Base-by-base conservation (phyloP, 2,329 filamentous ascomycete genomes). In the Penicillium hesseltinei region DNA sequence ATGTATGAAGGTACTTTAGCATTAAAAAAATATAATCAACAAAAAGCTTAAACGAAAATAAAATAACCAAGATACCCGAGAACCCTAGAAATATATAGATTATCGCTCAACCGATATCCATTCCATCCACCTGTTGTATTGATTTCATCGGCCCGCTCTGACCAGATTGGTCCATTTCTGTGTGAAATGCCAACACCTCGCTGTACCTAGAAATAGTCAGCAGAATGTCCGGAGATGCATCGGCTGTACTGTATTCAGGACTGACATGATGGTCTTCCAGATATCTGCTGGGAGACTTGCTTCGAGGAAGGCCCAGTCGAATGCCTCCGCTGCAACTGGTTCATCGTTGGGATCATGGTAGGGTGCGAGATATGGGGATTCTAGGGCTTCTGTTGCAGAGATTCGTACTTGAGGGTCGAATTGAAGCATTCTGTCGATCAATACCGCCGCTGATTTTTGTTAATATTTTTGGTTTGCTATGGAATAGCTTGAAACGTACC, bases 241-340 rank as follows among this genome's bases (percentile, higher is more conserved):
- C 6, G 7, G 2, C 11, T 40, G 1, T 17, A 6, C 13, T 13
- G 3, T 0, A 31, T 19, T 3, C 3, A 31, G 15, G 9, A 75
- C 88, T 73, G 82, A 96, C 93, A 99, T 99, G 91, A 97, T 97
- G 72, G 97, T 96, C 81, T 99, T 99, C 94, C 94, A 99, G 11
- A 92, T 96, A 73, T 99, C 94, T 36, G 97, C 91, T 0, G 94
- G 92, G 49, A 99, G 81, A 72, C 97, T 92, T 43, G 92, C 94
- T 68, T 97, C 94, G 74, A 97, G 97, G 79, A 97, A 97, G 51
- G 92, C 96, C 93, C 94, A 99, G 74, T 99, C 94, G 69, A 99
- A 97, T 78, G 95, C 95, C 81, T 97, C 92, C 57, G 96, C 90
- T 19, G 94, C 91, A 11, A 91, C 87, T 0, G 94, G 94, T 80